Base-by-base conservation (phyloP, 306 rosid species). In the Citrullus amarus region DNA sequence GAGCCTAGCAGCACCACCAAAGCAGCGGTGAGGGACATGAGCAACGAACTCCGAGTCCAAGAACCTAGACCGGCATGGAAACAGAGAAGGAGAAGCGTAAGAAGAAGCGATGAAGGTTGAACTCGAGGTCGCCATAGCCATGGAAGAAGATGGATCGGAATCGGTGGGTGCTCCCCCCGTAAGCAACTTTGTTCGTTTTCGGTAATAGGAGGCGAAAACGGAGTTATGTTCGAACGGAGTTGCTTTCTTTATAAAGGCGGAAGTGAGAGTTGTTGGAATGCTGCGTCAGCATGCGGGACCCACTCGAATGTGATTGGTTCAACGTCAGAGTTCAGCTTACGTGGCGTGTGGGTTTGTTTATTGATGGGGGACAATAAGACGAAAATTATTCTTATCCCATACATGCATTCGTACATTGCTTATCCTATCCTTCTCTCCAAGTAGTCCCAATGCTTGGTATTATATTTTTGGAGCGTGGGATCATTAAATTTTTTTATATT, bases 71-170 rank as follows among this genome's bases (percentile, higher is more conserved):
- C 75, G 82, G 36, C 41, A 84, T 16, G 34, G 48, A 62, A 85
- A 20, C 46, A 84, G 8, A 80, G 83, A 81, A 32, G 89, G 78
- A 69, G 93, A 79, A 79, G 96, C 5, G 63, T 85, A 80, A 39
- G 89, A 78, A 69, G 93, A 78, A 80, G 92, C 87, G 61, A 89
- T 61, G 67, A 83, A 82, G 73, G 86, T 78, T 57, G 85, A 76
- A 79, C 80, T 89, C 28, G 86, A 63, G 71, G 81, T 89, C 54
- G 90, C 69, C 76, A 87, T 60, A 57, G 96, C 90, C 98, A 91
- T 91, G 78, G 77, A 18, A 46, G 20, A 16, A 48, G 20, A 46
- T 62, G 2, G 43, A 38, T 67, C 50, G 73, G 54, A 17, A 43
- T 61, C 63, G 34, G 48, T 41, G 57, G 54, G 75, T n/a, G 34